Evolutionary conservation across 768 basidiomycete genomes (phyloP).

Genomic region (Suillus alpinus): DNA sequence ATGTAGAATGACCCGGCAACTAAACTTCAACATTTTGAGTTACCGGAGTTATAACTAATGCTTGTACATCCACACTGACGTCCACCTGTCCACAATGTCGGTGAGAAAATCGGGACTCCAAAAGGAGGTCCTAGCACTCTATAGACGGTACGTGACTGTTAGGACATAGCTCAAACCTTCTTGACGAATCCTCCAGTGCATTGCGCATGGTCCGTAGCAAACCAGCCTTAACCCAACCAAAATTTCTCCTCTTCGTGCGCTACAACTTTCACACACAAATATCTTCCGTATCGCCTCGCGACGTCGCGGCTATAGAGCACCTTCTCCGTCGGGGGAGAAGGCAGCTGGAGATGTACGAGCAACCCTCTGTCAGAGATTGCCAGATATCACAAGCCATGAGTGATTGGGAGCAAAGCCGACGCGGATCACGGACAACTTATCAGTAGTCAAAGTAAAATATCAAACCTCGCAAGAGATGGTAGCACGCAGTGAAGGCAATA

Average conservation of each 20-base stretch:
- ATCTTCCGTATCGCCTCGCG: conserved; percentile 55
- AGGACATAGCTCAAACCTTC: conserved; percentile 7
- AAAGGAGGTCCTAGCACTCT: conserved; percentile 48
- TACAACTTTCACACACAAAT: conserved; percentile 70
- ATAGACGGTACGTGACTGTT: conserved; percentile 45
- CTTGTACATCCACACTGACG: not conserved
- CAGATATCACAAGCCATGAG: conserved; percentile 71
- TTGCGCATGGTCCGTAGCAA: conserved; percentile 74
- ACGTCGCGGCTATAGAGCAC: conserved; percentile 71
- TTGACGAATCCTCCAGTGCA: conserved; percentile 44
- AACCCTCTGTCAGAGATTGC: conserved; percentile 65
- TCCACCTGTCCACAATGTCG: conserved; percentile 21
- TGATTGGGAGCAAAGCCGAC: conserved; percentile 51
- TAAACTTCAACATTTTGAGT: conserved; percentile 1
- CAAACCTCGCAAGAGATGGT: not conserved
- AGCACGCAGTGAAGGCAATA: not conserved
- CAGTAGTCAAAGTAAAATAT: not conserved
- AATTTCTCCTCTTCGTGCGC: conserved; percentile 66
- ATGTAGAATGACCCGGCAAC: not conserved
- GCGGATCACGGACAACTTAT: conserved; percentile 8
- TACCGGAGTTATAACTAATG: not conserved
- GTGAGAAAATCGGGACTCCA: conserved; percentile 47
- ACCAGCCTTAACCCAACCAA: conserved; percentile 54
- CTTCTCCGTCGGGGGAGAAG: conserved; percentile 65
- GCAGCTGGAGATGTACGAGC: conserved; percentile 71